Evolutionary conservation across 228 moss, liverwort and hornwort genomes (phyloP).

Genomic region (Sphagnum magellanicum): DNA sequence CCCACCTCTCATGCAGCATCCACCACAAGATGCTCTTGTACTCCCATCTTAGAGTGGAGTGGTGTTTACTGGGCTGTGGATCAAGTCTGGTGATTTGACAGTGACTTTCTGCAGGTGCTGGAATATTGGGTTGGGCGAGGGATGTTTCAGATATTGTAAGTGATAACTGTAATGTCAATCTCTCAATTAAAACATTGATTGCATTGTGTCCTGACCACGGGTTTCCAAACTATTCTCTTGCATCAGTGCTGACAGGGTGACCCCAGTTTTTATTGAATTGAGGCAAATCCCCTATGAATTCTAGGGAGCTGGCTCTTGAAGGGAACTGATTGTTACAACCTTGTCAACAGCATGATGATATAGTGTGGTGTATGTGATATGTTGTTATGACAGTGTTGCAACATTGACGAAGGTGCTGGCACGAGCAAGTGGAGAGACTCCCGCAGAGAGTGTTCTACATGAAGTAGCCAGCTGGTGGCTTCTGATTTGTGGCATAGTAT

Average conservation of each 20-base stretch:
- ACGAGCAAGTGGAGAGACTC: constrained; percentile 57
- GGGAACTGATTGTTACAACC: neutral
- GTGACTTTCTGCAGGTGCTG: constrained; percentile 44
- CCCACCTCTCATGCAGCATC: no score
- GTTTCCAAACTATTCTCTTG: neutral
- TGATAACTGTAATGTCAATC: neutral
- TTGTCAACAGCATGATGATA: no score
- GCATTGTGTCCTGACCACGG: neutral
- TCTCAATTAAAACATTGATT: neutral
- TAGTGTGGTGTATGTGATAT: no score
- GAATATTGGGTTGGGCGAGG: constrained; percentile 83
- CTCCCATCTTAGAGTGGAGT: no score
- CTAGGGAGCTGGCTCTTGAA: no score
- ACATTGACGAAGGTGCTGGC: constrained; percentile 77
- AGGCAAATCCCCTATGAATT: no score
- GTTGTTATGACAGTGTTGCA: constrained; percentile 52
- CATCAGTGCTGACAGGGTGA: neutral
- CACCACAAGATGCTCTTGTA: no score
- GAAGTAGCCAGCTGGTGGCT: constrained; percentile 75
- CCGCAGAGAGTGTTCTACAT: constrained; percentile 57
- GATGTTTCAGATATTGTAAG: constrained; percentile 85
- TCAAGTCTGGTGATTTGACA: no score
- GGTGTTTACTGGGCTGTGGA: no score
- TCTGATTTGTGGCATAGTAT: constrained; percentile 63
- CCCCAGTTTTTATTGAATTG: neutral